Base-by-base conservation (phyloP, 1,284 basidiomycete species). In the Phlebopus sp. region DNA sequence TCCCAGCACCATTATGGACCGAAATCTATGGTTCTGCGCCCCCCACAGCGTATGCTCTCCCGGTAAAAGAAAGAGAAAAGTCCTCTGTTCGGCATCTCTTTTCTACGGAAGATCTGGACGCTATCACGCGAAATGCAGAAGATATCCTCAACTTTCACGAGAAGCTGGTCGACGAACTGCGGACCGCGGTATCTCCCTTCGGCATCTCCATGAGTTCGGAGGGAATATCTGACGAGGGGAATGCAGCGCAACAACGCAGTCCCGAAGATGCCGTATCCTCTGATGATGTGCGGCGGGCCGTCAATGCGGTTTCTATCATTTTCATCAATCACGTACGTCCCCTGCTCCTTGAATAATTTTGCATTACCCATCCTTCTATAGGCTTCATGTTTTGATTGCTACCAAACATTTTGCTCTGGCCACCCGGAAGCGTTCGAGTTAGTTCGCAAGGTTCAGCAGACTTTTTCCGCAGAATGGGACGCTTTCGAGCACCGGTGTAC, bases 351-450 rank as follows among this genome's bases (percentile, higher is more conserved):
- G 38, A 40, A 2, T 0, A 3, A 11, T 10, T 18, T 46, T 29
- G 37, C 32, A 30, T 45, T 54, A 47, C 10, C 55, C 30, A 47
- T 36, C 44, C 17, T 52, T 51, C 9, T 54, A n/a, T 59, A 92
- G 90, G 83, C 84, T 15, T 72, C 83, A 13, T 72, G 77, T 36
- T 94, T 95, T 58, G 73, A 78, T 47, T 75, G 83, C 1, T 97
- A 97, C 70, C 80, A 91, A 64, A 69, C 77, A 10, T 96, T 92
- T 59, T 96, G 93, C 60, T 81, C 90, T 0, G 84, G 84, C 1
- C 92, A 96, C 59, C 79, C 82, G 42, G 86, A 90, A 55, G 92
- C 91, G 0, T 71, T 85, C 42, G 82, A 88, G 49, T 61, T 92
- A 13, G 72, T 93, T 1, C 79, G 86, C 48, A 78, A 77, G 37